Evolutionary conservation across 768 basidiomycete genomes (phyloP), one percentile per base, ranked within the genome.

Genomic region (Arthromyces matolae): DNA sequence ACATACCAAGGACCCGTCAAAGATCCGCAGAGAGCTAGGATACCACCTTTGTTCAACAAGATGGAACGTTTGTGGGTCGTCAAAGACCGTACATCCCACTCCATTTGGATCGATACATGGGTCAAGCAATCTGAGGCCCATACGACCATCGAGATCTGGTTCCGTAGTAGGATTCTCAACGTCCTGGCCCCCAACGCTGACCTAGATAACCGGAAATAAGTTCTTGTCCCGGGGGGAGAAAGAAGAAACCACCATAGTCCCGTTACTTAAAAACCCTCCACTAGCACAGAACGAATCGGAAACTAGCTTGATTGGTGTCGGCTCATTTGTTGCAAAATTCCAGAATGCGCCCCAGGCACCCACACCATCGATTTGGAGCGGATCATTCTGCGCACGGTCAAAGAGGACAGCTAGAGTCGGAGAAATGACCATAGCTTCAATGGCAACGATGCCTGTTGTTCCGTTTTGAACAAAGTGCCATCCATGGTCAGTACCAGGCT

Each of bases 281-380:
- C 69, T 69, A 1, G 69, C 73, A 55, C 72, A 75, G 59, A 71
- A 75, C n/a, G 64, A 64, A 48, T 75, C 66, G n/a, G 68, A 64
- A 8, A 64, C 42, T n/a, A 70, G 54, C 35, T 64, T 57, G 8
- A 72, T 49, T 8, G 71, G 59, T 12, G 66, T 64, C 1, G 66
- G 63, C 4, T 60, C 64, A 32, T 71, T 68, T 1, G 72, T 73
- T 50, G 66, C 60, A 9, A 76, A 53, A 45, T 75, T 64, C 56
- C 72, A 68, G 13, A 76, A 59, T 7, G 70, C 72, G 24, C 69
- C 71, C 75, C 75, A 76, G 7, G 75, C 75, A 14, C 70, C 59
- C 49, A 74, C 72, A 1, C 67, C 69, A 42, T 72, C 63, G 45
- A 75, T 60, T 16, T 55, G 63, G 1, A 75, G 57, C 9, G 72